A percentile compares a stretch with the other conserved stretches of the same genome.
Evolutionary conservation across 768 basidiomycete species (phyloP).

Genomic region (Suillus americanus): DNA sequence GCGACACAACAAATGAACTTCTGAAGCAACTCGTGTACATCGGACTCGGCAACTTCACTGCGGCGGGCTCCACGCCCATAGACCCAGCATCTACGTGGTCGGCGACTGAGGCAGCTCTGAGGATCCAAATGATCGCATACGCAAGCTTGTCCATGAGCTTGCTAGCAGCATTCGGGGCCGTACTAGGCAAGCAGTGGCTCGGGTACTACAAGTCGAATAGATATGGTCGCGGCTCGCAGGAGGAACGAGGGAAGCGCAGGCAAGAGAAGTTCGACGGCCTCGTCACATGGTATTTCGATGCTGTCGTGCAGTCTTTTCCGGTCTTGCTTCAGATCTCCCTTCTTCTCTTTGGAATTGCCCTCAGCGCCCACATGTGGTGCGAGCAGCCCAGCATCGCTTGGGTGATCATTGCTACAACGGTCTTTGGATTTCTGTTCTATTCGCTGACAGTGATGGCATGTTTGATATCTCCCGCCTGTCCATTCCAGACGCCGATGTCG

Average conservation of each 20-base stretch:
- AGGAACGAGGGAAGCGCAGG: slow-evolving; percentile 9
- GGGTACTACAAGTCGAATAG: not conserved
- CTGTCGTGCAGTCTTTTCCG: slow-evolving; percentile 11
- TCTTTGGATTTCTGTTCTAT: slow-evolving; percentile 2
- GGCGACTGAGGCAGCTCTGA: not conserved
- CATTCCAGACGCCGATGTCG: slow-evolving; percentile 8
- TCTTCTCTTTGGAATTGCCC: slow-evolving; percentile 12
- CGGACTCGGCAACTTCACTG: slow-evolving; percentile 1
- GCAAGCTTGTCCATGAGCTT: not conserved
- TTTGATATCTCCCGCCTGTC: slow-evolving; percentile 2
- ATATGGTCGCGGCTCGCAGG: slow-evolving; percentile 7
- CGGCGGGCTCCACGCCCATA: not conserved
- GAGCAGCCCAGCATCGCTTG: not conserved
- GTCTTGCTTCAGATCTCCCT: slow-evolving; percentile 13
- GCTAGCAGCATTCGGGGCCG: slow-evolving; percentile 7
- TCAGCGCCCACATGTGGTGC: slow-evolving; percentile 4
- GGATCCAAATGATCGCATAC: not conserved
- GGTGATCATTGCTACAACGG: not conserved
- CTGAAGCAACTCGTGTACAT: slow-evolving; percentile 10
- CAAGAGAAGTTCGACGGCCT: slow-evolving; percentile 14
- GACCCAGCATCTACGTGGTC: not conserved
- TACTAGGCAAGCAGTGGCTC: slow-evolving; percentile 19
- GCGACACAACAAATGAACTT: slow-evolving; percentile 13
- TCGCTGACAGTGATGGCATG: slow-evolving; percentile 1
- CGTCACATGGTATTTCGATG: slow-evolving; percentile 13